phyloP scores from a whole-genome alignment of 1,284 basidiomycete genomes.

The Leccinum subspadiceum region DNA sequence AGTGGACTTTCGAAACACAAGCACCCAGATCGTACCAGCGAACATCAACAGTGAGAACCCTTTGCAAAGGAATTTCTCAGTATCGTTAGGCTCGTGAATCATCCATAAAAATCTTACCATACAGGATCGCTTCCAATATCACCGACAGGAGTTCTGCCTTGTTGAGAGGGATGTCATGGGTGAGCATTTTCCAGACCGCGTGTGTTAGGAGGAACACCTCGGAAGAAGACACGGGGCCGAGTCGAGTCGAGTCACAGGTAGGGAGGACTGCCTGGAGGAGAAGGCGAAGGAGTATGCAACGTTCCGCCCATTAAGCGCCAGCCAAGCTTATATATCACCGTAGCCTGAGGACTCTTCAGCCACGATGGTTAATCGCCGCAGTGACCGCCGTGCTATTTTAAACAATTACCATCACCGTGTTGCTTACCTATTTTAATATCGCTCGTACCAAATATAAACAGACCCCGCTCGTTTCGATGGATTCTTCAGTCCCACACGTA shows the following conservation, averaged over 20 bases:
- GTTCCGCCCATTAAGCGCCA: background rate
- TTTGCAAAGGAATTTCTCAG: conserved; percentile 1
- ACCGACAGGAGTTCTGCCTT: conserved; percentile 22
- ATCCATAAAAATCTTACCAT: conserved; percentile 14
- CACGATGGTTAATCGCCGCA: background rate
- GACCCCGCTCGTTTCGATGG: background rate
- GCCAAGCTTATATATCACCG: background rate
- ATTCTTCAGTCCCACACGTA: background rate
- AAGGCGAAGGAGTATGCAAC: background rate
- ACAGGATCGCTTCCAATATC: conserved; percentile 21
- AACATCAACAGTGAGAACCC: conserved; percentile 25
- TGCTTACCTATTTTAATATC: background rate
- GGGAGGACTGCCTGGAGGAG: too few species aligned
- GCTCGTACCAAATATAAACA: background rate
- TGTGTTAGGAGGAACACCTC: background rate
- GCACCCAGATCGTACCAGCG: conserved; percentile 17
- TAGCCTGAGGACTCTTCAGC: background rate
- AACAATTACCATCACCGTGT: background rate
- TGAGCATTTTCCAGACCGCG: conserved; percentile 2
- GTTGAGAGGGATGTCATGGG: conserved; percentile 11
- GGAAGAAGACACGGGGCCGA: background rate
- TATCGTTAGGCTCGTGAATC: background rate
- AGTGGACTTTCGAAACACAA: conserved; percentile 4
- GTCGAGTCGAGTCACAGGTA: background rate
- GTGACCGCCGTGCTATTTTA: background rate